Evolutionary conservation across 2,329 filamentous ascomycete genomes (phyloP), one percentile per base, ranked within the genome.

Genomic region (Plenodomus lindquistii): DNA sequence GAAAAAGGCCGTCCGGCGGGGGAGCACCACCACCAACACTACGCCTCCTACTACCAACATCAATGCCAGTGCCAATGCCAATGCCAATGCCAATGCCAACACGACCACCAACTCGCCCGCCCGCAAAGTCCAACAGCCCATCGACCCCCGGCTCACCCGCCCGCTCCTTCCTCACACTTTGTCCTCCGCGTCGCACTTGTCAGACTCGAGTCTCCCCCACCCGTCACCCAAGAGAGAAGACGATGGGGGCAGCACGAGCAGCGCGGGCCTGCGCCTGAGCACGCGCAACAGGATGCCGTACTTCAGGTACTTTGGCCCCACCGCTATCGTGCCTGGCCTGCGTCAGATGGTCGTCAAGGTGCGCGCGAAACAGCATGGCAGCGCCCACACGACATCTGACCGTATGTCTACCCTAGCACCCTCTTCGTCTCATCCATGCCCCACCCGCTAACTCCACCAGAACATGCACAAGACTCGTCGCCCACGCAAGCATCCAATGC

Each of bases 321-420:
- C 91, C 1, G 91, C 91, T 54, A 96, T 96, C 64, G 89, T 94
- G 43, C 91, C 91, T 1, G 91, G 91, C 18, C 95, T 91, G 75
- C 95, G 95, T 72, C 90, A 95, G 70, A 95, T 95, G 89, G 89
- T 95, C 20, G 86, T 88, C 49, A 86, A 87, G 44, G 84, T 92
- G 22, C 81, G 86, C 49, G 85, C 87, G 50, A 78, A 84, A 50
- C 81, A 85, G 19, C 80, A 81, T 19, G 85, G 85, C 43, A 80
- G 78, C 8, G 77, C 74, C 6, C 79, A 78, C 42, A 86, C 83
- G 16, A 80, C 83, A 39, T 82, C 84, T 11, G 75, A 77, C 54
- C 71, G 64, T 69, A 57, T 45, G 67, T 55, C 21, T 21, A n/a
- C 18, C 13, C 15, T 13, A 31, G 9, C 27, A 31, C 27, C 6